These are phyloP conservation scores for Colletotrichum brevisporum DNA, from an alignment of 2,329 filamentous ascomycete genomes.

Conservation along the genomic window DNA sequence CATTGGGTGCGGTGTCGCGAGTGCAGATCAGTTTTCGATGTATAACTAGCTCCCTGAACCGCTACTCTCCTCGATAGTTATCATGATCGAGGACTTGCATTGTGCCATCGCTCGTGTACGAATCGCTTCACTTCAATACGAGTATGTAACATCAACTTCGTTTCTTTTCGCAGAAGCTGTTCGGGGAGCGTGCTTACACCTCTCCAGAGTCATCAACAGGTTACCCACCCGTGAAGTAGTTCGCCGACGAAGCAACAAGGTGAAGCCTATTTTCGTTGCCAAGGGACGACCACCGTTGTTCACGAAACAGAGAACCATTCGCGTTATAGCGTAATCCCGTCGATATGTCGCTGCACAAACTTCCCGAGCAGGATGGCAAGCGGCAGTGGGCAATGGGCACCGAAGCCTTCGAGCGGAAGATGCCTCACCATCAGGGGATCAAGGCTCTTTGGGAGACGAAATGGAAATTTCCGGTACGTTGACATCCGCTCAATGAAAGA, in stretches of 20 bases:
- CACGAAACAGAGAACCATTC: slow-evolving; percentile 50
- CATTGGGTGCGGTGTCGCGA: slow-evolving; percentile 26
- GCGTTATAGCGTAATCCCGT: slow-evolving; percentile 42
- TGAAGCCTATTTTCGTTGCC: slow-evolving; percentile 44
- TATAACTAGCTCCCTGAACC: slow-evolving; percentile 29
- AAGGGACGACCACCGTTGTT: slow-evolving; percentile 46
- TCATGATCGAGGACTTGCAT: slow-evolving; percentile 58
- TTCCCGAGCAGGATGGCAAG: slow-evolving; percentile 45
- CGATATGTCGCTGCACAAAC: slow-evolving; percentile 50
- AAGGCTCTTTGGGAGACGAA: slow-evolving; percentile 80
- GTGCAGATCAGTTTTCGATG: slow-evolving; percentile 19
- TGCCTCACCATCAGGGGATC: slow-evolving; percentile 73
- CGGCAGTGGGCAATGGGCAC: slow-evolving; percentile 60
- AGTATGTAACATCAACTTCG: slow-evolving; percentile 54
- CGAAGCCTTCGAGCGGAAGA: slow-evolving; percentile 57
- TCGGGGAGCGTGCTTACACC: not conserved
- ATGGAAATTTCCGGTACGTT: slow-evolving; percentile 76
- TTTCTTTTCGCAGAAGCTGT: not conserved
- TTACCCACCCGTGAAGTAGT: slow-evolving; percentile 31
- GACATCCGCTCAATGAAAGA: not conserved
- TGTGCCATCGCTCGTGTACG: slow-evolving; percentile 60
- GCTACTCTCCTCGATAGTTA: slow-evolving; percentile 22
- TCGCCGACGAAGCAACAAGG: slow-evolving; percentile 46
- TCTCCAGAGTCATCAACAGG: slow-evolving; percentile 30
- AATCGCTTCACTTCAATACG: slow-evolving; percentile 62